These are phyloP conservation scores for Mrakiaceae sp. DNA, from an alignment of 1,284 basidiomycete species.

Conservation along the genomic window DNA sequence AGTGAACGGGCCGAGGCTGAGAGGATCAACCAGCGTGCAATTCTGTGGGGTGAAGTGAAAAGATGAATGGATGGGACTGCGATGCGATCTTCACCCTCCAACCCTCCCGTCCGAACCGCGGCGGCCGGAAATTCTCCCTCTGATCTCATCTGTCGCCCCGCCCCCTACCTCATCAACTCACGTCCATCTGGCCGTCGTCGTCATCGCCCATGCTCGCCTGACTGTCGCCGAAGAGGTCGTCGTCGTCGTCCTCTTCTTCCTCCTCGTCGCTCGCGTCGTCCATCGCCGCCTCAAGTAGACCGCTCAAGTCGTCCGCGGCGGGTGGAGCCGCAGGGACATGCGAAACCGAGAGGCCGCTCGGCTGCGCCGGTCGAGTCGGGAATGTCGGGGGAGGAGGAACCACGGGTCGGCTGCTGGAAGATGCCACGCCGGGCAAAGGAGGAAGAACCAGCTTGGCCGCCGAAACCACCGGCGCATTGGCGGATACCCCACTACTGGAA, in stretches of 20 bases:
- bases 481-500: background rate
- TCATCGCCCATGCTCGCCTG: background rate
- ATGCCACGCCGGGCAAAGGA: background rate
- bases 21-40: no score
- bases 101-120: no score
- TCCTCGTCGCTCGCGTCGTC: slow-evolving; percentile 1
- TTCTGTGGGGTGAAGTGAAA: no score
- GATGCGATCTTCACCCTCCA: no score
- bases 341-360: background rate
- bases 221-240: slow-evolving; percentile 8
- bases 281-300: background rate
- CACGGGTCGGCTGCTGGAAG: background rate
- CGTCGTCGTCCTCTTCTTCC: background rate
- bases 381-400: background rate
- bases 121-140: no score
- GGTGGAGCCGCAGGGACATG: background rate
- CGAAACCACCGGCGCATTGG: background rate
- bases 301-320: background rate
- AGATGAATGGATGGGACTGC: no score
- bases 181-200: slow-evolving; percentile 6
- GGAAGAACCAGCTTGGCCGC: background rate
- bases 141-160: background rate
- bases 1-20: no score
- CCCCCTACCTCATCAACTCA: background rate
- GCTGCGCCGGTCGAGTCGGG: no score